A percentile compares a stretch with the other conserved stretches of the same genome.
Evolutionary conservation across 169 alveolate species (phyloP).

Genomic region (Eimeria acervulina): DNA sequence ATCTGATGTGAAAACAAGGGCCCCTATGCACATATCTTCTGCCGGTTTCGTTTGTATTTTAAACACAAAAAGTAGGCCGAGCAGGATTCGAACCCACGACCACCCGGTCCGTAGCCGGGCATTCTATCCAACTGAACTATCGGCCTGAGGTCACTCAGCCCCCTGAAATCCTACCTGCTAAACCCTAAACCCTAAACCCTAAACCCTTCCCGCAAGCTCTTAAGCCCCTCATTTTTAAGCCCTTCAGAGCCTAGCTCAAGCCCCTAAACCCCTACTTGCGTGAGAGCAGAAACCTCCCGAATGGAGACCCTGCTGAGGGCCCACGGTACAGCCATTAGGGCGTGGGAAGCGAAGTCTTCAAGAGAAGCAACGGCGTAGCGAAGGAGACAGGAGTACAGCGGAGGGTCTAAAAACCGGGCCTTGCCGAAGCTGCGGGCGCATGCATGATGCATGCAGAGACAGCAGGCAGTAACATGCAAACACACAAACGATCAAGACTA

Average conservation of each 20-base stretch:
- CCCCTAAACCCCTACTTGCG: conserved; percentile 37
- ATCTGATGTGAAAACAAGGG: not conserved
- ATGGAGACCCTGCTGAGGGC: conserved; percentile 88
- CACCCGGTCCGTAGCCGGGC: conserved; percentile 25
- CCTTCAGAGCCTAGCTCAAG: too few relatives aligned
- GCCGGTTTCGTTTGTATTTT: not conserved
- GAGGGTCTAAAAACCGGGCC: conserved; percentile 86
- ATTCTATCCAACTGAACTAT: conserved; percentile 25
- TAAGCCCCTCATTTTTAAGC: not conserved
- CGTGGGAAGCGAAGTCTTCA: conserved; percentile 87
- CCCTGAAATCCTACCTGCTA: not conserved
- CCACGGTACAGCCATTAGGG: conserved; percentile 93
- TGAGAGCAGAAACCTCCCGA: conserved; percentile 66
- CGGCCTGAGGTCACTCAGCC: conserved; percentile 5
- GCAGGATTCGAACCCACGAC: conserved; percentile 34
- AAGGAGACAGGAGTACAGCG: conserved; percentile 87
- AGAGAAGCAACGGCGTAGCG: conserved; percentile 85
- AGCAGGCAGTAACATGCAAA: too few relatives aligned
- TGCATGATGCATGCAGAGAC: too few relatives aligned
- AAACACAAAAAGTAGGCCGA: not conserved
- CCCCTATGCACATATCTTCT: not conserved
- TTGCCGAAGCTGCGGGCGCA: conserved; percentile 88
- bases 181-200: not conserved
- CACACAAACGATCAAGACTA: too few relatives aligned
- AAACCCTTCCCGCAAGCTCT: conserved; percentile 87